Evolutionary conservation across 2,329 filamentous ascomycete species (phyloP).

Genomic region (Blastomyces silverae): DNA sequence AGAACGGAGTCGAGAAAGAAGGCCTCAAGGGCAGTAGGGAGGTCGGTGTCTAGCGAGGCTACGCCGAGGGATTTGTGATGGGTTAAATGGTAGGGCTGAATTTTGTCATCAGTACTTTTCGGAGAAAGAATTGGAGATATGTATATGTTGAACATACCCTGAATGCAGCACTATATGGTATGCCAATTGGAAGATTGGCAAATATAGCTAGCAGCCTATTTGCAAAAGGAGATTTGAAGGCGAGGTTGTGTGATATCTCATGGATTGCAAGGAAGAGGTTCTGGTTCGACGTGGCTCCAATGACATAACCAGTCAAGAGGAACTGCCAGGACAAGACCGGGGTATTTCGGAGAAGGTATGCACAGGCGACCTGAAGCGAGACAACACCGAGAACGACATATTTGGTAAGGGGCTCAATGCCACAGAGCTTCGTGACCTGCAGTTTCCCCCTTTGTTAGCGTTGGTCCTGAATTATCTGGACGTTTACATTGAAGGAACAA

Average conservation of each 20-base stretch:
- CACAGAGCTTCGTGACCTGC: constrained; percentile 93
- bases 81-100: constrained; percentile 86
- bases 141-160: constrained; percentile 51
- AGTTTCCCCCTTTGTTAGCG: constrained; percentile 11
- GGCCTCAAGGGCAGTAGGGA: constrained; percentile 86
- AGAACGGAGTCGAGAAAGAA: constrained; percentile 85
- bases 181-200: constrained; percentile 89
- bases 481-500: background rate
- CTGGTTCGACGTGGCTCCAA: constrained; percentile 94
- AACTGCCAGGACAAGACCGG: constrained; percentile 77
- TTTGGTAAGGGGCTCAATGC: constrained; percentile 91
- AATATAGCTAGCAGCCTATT: constrained; percentile 87
- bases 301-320: constrained; percentile 77
- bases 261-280: constrained; percentile 98
- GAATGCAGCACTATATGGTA: constrained; percentile 95
- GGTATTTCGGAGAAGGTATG: constrained; percentile 68
- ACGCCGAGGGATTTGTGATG: constrained; percentile 98
- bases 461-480: background rate
- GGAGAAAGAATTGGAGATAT: background rate
- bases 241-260: constrained; percentile 96
- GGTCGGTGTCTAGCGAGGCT: constrained; percentile 89
- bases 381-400: constrained; percentile 84
- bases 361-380: constrained; percentile 67
- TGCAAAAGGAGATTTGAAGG: constrained; percentile 70
- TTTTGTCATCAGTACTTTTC: background rate